phyloP scores from a whole-genome alignment of 2,329 filamentous ascomycete species.

The Plectosphaerella cucumerina region DNA sequence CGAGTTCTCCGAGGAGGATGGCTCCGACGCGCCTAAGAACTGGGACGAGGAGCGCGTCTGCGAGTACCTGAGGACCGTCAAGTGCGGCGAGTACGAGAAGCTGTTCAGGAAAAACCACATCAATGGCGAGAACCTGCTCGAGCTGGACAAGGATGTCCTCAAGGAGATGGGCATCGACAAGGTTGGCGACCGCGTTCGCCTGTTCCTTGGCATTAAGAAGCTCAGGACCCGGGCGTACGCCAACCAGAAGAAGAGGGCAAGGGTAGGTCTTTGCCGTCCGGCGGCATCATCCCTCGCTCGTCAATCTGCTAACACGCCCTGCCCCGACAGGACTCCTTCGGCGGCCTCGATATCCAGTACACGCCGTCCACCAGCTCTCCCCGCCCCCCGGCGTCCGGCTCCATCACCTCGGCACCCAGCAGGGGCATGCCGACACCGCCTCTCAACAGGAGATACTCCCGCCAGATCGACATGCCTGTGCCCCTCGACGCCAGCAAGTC shows the following conservation, averaged over 20 bases:
- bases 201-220: conserved; percentile 83
- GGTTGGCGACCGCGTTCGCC: conserved; percentile 89
- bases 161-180: conserved; percentile 99
- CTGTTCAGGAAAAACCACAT: conserved; percentile 91
- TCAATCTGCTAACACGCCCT: conserved; percentile 9
- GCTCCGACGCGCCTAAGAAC: conserved; percentile 72
- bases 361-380: conserved; percentile 59
- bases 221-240: conserved; percentile 71
- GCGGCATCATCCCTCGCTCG: background rate
- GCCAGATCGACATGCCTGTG: conserved; percentile 49
- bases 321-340: conserved; percentile 69
- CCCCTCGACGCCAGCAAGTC: conserved; percentile 43
- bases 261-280: conserved; percentile 50
- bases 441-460: conserved; percentile 60
- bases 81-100: conserved; percentile 90
- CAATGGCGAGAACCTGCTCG: conserved; percentile 92
- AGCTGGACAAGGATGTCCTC: conserved; percentile 93
- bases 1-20: conserved; percentile 84
- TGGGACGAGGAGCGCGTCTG: conserved; percentile 93
- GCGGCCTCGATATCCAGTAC: conserved; percentile 65
- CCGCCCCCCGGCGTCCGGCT: conserved; percentile 52
- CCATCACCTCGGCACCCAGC: conserved; percentile 17
- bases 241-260: conserved; percentile 77
- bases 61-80: conserved; percentile 86
- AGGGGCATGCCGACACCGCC: conserved; percentile 28